Base-by-base conservation (phyloP, 768 basidiomycete species). In the Coprinellus micaceus region DNA sequence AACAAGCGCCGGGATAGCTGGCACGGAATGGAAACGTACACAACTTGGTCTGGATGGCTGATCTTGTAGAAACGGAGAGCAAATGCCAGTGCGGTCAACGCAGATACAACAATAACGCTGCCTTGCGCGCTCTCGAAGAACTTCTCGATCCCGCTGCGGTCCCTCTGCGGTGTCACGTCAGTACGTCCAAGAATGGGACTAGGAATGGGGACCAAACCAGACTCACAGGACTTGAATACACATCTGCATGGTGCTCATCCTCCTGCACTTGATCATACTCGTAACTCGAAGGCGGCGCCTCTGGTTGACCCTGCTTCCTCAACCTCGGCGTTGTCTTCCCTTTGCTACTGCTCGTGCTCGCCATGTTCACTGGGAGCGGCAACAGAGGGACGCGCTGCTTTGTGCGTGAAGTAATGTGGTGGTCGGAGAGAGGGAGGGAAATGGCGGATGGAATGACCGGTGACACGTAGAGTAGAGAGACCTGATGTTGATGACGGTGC, bases 11-110 rank as follows among this genome's bases (percentile, higher is more conserved):
- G n/a, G n/a, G n/a, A n/a, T n/a, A n/a, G n/a, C 24, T 17, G 36
- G 49, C 43, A 46, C 21, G 49, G 51, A 28, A 47, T 53, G 29
- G 39, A 43, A 29, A 80, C 91, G 67, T 72, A 94, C 91, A 95
- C 93, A 59, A 95, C 93, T 75, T 94, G 89, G 77, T 94, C 91
- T 43, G 94, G 94, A 67, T 91, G 86, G 67, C 88, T 91, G 68
- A 96, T 92, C 77, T 95, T 92, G 80, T 91, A 96, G 75, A 95
- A 94, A 30, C 94, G 86, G 59, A 94, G 67, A 19, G 84, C 85
- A 68, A 94, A 91, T 21, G 93, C 89, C 49, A 92, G 69, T 2
- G 82, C 76, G 19, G 92, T 94, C 43, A 92, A 77, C 15, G 78
- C 64, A 44, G 75, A 77, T 43, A 89, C 82, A n/a, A 86, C 77